Evolutionary conservation across 106 monocot species (phyloP), one percentile per base, ranked within the genome.

Genomic region (Dioscorea zingiberensis): DNA sequence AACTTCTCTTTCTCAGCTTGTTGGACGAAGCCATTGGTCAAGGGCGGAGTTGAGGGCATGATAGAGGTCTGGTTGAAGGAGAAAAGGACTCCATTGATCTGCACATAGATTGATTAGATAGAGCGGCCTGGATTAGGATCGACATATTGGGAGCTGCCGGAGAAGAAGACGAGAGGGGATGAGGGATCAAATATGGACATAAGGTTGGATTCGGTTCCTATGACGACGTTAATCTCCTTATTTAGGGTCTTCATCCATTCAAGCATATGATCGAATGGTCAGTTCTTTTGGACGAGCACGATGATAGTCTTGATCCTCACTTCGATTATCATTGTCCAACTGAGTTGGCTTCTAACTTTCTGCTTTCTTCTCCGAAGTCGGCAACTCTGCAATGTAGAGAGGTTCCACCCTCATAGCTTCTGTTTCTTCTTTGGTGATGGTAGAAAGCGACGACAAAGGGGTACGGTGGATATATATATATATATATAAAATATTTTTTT

Each of bases 51-150:
- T 7, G 51, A 4, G 21, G 87, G 87, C 15, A 82, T 87, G 60
- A 88, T 88, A 16, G 83, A 77, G 7, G 87, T 77, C 13, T 57
- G 6, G 15, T 55, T 70, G 62, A 72, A 73, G 16, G 51, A 17
- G 67, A 76, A 94, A 12, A 72, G 80, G 15, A 77, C 67, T 7
- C 90, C 90, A 68, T 90, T 90, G 23, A 87, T 48, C 58, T 94
- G 90, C 72, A 90, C 87, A 54, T 94, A 94, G 74, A 94, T 94
- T 65, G 87, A 87, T 58, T 94, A 84, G 57, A 94, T 87, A 70
- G 94, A 90, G 77, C 90, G 94, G 51, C 94, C 94, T 3, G 90
- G 94, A 61, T 94, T 90, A 2, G 90, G 94, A 69, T 87, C 94
- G 63, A 94, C 94, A 71, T 87, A 90, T 66, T 84, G 83, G 58